A percentile compares a stretch with the other conserved stretches of the same genome.
Conservation (phyloP, 2,329 filamentous ascomycete genomes). For the Domatiomyces globalis region DNA sequence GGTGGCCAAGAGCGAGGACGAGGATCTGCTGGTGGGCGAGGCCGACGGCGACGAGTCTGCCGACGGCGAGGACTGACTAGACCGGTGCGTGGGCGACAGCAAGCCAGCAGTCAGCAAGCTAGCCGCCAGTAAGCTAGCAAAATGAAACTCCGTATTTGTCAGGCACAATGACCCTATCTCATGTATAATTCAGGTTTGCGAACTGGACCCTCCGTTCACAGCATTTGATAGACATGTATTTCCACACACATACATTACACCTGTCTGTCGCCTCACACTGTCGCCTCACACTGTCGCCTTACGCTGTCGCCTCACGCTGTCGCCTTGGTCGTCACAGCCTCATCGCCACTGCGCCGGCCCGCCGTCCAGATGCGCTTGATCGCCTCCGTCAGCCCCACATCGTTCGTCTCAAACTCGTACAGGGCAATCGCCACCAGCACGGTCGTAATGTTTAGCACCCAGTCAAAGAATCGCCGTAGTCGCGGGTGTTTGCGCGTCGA, state of each 20-base stretch:
- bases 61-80: neutral
- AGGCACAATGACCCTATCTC: neutral
- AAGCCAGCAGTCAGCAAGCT: too few species aligned
- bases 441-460: conserved; percentile 66
- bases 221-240: too few species aligned
- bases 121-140: too few species aligned
- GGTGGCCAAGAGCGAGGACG: conserved; percentile 58
- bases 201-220: too few species aligned
- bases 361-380: conserved; percentile 84
- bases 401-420: conserved; percentile 98
- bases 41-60: conserved; percentile 20
- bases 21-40: conserved; percentile 36
- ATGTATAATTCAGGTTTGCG: neutral
- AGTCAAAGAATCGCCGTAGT: conserved; percentile 52
- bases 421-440: conserved; percentile 71
- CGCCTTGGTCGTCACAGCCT: conserved; percentile 9
- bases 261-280: too few species aligned
- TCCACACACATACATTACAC: too few species aligned
- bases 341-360: conserved; percentile 25
- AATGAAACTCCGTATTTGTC: neutral
- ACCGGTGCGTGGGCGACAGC: neutral
- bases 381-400: conserved; percentile 83
- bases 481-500: conserved; percentile 56
- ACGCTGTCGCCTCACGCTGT: too few species aligned
- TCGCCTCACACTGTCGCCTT: too few species aligned